A percentile compares a stretch with the other conserved stretches of the same genome.
These are phyloP conservation scores for Evernia prunastri DNA, from an alignment of 495 filamentous ascomycete species.

Conservation along the genomic window DNA sequence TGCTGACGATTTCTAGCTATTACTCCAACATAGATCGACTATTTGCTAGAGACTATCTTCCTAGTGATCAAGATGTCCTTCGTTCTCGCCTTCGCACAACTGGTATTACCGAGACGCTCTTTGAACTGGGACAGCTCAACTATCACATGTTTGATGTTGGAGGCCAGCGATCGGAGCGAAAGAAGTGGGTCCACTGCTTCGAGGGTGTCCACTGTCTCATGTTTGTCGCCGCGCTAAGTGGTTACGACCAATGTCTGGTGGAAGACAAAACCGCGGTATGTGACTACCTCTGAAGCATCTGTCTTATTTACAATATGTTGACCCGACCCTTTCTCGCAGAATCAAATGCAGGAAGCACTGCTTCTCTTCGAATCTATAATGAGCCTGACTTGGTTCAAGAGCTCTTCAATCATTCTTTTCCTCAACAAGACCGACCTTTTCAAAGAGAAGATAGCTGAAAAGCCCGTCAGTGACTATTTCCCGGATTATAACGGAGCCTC, in stretches of 20 bases:
- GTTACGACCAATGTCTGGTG: constrained; percentile 93
- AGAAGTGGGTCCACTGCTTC: constrained; percentile 99
- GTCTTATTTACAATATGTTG: neutral
- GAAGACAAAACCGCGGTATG: constrained; percentile 96
- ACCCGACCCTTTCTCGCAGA: constrained; percentile 46
- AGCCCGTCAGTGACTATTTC: constrained; percentile 84
- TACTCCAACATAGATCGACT: constrained; percentile 84
- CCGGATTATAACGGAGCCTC: constrained; percentile 71
- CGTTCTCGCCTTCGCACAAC: constrained; percentile 89
- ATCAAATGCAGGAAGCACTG: constrained; percentile 99
- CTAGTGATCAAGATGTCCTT: constrained; percentile 94
- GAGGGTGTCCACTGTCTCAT: constrained; percentile 91
- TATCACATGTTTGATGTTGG: constrained; percentile 99
- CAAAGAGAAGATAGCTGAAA: constrained; percentile 74
- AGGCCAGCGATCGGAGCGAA: constrained; percentile 92
- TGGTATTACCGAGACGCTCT: constrained; percentile 94
- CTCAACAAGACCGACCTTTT: constrained; percentile 99
- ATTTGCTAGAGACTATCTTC: constrained; percentile 79
- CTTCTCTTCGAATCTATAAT: constrained; percentile 98
- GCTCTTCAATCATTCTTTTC: constrained; percentile 93
- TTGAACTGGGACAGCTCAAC: constrained; percentile 89
- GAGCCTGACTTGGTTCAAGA: constrained; percentile 96
- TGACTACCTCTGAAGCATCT: constrained; percentile 16
- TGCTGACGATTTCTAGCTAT: constrained; percentile 57
- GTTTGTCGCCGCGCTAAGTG: constrained; percentile 92